Evolutionary conservation across 2,329 filamentous ascomycete species (phyloP).

Genomic region (Shiraia bambusicola): DNA sequence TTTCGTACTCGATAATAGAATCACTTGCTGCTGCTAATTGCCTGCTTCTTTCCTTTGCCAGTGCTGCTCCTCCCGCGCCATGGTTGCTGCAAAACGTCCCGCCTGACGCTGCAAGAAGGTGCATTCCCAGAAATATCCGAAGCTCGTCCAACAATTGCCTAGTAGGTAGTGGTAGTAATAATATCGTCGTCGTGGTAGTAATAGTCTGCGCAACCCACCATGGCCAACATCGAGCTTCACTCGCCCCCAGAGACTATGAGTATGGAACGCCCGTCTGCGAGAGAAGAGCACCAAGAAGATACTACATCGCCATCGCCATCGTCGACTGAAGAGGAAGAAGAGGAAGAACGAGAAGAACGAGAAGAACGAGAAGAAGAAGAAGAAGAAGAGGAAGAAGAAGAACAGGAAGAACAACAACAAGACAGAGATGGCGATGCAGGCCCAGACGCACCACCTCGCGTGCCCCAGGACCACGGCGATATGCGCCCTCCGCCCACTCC

Average conservation of each 20-base stretch:
- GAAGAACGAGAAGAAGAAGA: constrained; percentile 8
- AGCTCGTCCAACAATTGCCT: constrained; percentile 15
- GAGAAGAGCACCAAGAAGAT: constrained; percentile 14
- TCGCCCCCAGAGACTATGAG: constrained; percentile 13
- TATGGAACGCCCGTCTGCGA: constrained; percentile 12
- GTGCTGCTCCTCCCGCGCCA: constrained; percentile 21
- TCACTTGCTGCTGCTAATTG: not conserved
- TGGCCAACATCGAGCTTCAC: constrained; percentile 36
- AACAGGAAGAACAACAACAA: constrained; percentile 8
- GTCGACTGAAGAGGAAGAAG: not conserved
- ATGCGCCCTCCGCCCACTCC: constrained; percentile 21
- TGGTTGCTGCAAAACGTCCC: constrained; percentile 25
- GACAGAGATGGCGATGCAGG: constrained; percentile 7
- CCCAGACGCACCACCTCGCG: constrained; percentile 8
- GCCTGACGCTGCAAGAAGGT: constrained; percentile 19
- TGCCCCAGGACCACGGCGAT: constrained; percentile 19
- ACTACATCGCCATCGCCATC: constrained; percentile 3
- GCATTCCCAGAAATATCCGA: constrained; percentile 17
- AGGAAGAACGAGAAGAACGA: constrained; percentile 4
- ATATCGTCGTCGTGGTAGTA: too few species aligned
- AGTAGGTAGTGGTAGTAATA: constrained; percentile 9
- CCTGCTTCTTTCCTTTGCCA: constrained; percentile 4
- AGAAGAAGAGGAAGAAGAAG: too few species aligned
- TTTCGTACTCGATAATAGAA: not conserved
- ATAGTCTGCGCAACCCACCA: too few species aligned